Evolutionary conservation across 495 filamentous ascomycete species (phyloP), one percentile per base, ranked within the genome.

Genomic region (Symbiotaphrina buchneri): DNA sequence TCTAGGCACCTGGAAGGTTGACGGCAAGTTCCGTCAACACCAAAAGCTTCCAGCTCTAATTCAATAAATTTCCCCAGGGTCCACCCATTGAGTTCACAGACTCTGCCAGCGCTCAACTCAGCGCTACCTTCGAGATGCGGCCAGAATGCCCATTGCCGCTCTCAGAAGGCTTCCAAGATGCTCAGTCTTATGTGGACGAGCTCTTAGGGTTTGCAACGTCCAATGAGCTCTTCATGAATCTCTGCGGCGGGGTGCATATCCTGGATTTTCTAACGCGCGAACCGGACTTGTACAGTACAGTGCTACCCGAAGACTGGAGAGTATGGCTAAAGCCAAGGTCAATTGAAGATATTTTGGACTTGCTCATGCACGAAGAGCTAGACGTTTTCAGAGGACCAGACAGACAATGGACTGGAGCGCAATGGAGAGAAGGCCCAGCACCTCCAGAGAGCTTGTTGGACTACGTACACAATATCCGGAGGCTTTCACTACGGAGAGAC

Each of bases 181-280:
- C 61, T 1, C 74, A 91, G 19, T 55, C 61, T 17, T 95, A 91
- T 45, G 66, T 93, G 24, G 59, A 77, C 26, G 73, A 69, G 16
- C 65, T 94, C 6, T 59, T 95, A 13, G 38, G 60, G 29, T 92
- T 95, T 46, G 62, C 67, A 8, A 73, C 69, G 5, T 69, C 69
- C 14, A 74, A 73, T 14, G 61, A 68, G 20, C 61, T 83, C n/a
- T 82, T 94, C 43, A 76, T 76, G 41, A 75, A 71, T 26, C 59
- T 95, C 30, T 91, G 82, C 46, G 90, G 87, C 31, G 83, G 84
- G 21, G 74, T 95, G 2, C 87, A 97, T 47, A 81, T 97, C 33
- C 60, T 94, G 29, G 87, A 95, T 43, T 95, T 97, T 52, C 74
- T 93, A 51, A 93, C 82, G n/a, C 64, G 66, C 29, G 68, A 81